These are phyloP conservation scores for Rhizopus delemar DNA, from an alignment of 371 early-diverging fungal species.

Conservation along the genomic window DNA sequence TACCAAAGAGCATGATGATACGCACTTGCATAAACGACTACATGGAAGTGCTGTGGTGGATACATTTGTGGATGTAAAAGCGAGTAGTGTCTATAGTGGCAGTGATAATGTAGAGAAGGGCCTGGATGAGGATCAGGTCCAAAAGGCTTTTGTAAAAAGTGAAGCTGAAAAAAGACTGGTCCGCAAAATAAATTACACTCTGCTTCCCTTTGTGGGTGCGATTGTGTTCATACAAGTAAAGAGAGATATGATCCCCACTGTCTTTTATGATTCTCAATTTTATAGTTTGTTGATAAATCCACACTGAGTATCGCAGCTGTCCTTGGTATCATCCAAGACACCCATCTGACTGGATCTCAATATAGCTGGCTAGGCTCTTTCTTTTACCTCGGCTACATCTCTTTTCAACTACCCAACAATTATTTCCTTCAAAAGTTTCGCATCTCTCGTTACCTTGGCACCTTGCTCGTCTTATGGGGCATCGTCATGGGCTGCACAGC, in stretches of 20 bases:
- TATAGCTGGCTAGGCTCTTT: conserved; percentile 37
- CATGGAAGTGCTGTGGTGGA: background rate
- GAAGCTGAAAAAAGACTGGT: conserved; percentile 33
- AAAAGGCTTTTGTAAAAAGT: conserved; percentile 9
- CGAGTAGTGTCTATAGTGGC: conserved; percentile 10
- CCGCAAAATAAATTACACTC: conserved; percentile 28
- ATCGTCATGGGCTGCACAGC: conserved; percentile 14
- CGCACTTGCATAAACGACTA: too few species aligned
- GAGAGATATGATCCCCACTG: background rate
- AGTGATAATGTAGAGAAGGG: conserved; percentile 7
- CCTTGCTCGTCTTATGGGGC: conserved; percentile 30
- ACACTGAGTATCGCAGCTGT: conserved; percentile 34
- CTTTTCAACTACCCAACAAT: conserved; percentile 42
- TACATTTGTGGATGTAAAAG: conserved; percentile 11
- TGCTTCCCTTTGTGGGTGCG: conserved; percentile 30
- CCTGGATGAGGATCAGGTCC: background rate
- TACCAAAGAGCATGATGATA: too few species aligned
- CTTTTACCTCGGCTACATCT: conserved; percentile 41
- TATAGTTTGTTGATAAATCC: conserved; percentile 42
- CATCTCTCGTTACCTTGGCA: conserved; percentile 31
- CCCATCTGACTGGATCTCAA: conserved; percentile 16
- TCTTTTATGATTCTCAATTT: background rate
- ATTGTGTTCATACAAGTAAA: conserved; percentile 32
- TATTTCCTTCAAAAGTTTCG: conserved; percentile 37
- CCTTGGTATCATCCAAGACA: conserved; percentile 35